A percentile compares a stretch with the other conserved stretches of the same genome.
Conservation (phyloP, 805 yeast genomes). For the Vanderwaltozyma yarrowii region DNA sequence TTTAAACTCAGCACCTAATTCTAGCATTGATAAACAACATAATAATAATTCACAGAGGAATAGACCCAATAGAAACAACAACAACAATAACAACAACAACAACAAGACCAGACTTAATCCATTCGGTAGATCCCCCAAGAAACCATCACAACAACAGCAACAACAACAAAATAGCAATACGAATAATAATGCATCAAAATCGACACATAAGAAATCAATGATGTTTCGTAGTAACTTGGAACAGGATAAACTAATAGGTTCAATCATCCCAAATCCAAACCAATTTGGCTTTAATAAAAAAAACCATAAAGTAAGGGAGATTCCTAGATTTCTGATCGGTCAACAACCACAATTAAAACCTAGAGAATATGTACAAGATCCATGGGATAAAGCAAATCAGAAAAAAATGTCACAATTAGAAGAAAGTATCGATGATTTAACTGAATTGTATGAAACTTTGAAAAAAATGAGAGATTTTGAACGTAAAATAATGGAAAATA, state of each 20-base stretch:
- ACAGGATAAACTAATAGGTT: slow-evolving; percentile 12
- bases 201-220: slow-evolving; percentile 1
- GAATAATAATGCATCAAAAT: neutral
- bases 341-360: slow-evolving; percentile 30
- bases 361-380: slow-evolving; percentile 29
- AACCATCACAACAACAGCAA: neutral
- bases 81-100: neutral
- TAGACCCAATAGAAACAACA: neutral
- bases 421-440: slow-evolving; percentile 43
- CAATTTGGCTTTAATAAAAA: slow-evolving; percentile 13
- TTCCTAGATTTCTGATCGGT: slow-evolving; percentile 30
- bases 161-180: neutral
- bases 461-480: slow-evolving; percentile 67
- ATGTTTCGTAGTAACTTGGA: slow-evolving; percentile 1
- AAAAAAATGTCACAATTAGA: slow-evolving; percentile 46
- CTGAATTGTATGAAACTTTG: slow-evolving; percentile 64
- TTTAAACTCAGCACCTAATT: neutral
- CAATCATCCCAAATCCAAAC: slow-evolving; percentile 16
- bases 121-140: neutral
- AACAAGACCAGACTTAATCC: too few species aligned
- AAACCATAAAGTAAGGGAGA: slow-evolving; percentile 17
- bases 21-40: neutral
- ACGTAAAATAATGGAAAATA: slow-evolving; percentile 63
- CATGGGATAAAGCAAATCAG: slow-evolving; percentile 77
- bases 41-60: neutral